Evolutionary conservation across 495 filamentous ascomycete species (phyloP).

Genomic region (Trichoderma reesei): DNA sequence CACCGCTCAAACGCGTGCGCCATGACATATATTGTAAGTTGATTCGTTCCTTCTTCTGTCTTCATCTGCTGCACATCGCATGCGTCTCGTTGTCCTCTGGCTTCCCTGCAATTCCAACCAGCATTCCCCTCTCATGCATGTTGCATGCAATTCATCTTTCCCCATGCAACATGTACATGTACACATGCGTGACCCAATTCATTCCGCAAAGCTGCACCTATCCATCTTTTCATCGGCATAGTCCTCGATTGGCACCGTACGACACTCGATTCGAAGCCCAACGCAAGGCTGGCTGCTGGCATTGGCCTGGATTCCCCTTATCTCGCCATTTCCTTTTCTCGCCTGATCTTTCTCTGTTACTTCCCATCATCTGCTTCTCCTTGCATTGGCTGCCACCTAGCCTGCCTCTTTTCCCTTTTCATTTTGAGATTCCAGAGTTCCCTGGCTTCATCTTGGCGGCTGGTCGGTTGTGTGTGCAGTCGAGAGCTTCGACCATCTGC

Average conservation of each 20-base stretch:
- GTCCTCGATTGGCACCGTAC: neutral
- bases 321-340: neutral
- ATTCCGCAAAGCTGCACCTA: neutral
- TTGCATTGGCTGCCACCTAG: no score
- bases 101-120: neutral
- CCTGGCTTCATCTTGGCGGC: no score
- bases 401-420: neutral
- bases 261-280: neutral
- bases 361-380: neutral
- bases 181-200: constrained; percentile 1
- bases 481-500: neutral
- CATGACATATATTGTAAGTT: constrained; percentile 8
- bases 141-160: neutral
- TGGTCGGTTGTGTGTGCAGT: neutral
- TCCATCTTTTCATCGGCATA: neutral
- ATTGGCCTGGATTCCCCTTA: neutral
- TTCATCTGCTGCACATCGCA: neutral
- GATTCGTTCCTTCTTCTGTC: neutral
- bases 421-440: neutral
- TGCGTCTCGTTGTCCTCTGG: neutral
- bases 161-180: neutral
- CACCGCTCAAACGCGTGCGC: neutral
- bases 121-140: neutral
- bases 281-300: neutral
- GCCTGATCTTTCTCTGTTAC: neutral